Conservation (phyloP, 306 rosid species). For the Sesbania bispinosa region DNA sequence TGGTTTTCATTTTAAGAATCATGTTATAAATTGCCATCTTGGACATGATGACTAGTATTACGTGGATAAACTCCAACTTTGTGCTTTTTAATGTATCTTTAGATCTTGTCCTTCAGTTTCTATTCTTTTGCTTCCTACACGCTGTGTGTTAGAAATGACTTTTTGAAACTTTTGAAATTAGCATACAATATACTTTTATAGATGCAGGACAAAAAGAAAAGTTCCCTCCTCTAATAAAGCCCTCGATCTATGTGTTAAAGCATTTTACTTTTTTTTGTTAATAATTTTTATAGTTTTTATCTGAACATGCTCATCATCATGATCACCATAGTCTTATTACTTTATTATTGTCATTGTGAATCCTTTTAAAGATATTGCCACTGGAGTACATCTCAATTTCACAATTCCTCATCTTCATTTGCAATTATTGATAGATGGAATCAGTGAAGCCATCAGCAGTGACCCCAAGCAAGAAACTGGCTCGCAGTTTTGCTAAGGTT, state of each 20-base stretch:
- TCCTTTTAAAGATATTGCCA: neutral
- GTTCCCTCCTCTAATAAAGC: constrained; percentile 39
- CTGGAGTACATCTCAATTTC: neutral
- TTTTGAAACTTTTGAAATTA: constrained; percentile 26
- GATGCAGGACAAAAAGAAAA: constrained; percentile 34
- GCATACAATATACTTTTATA: constrained; percentile 4
- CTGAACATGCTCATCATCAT: constrained; percentile 46
- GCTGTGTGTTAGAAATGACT: constrained; percentile 18
- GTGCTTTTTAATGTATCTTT: constrained; percentile 30
- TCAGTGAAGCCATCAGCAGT: constrained; percentile 53
- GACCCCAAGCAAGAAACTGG: constrained; percentile 58
- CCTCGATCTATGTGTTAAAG: constrained; percentile 63
- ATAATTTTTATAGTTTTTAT: constrained; percentile 30
- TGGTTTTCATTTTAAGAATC: neutral
- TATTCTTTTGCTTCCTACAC: constrained; percentile 18
- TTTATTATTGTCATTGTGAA: constrained; percentile 31
- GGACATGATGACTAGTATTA: constrained; percentile 13
- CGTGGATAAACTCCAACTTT: neutral
- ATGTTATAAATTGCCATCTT: constrained; percentile 8
- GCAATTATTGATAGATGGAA: constrained; percentile 59
- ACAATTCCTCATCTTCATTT: constrained; percentile 1
- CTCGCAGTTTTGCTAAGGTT: constrained; percentile 69
- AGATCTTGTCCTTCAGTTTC: constrained; percentile 23
- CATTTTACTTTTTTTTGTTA: constrained; percentile 41
- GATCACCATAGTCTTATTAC: constrained; percentile 29